Conservation (phyloP, 345 rosid species). For the Brassica cretica region DNA sequence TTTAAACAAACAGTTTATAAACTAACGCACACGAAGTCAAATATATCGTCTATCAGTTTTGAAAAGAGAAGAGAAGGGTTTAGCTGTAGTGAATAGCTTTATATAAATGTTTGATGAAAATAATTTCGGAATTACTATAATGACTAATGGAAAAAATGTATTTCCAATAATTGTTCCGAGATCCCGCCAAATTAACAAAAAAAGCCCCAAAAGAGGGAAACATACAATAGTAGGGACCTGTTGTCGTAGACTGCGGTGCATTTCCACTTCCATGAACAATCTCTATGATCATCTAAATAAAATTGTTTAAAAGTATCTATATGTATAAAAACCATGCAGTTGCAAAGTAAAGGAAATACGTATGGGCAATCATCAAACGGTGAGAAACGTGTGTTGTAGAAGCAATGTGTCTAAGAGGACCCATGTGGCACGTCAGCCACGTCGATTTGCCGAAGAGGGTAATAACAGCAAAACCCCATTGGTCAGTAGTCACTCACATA, state of each 20-base stretch:
- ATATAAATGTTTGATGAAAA: not conserved
- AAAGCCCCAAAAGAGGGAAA: slow-evolving; percentile 23
- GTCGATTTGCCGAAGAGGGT: slow-evolving; percentile 9
- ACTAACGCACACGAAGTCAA: not conserved
- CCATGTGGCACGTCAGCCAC: slow-evolving; percentile 28
- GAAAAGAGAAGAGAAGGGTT: not conserved
- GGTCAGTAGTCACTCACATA: slow-evolving; percentile 27
- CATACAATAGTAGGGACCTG: slow-evolving; percentile 27
- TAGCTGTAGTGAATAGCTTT: not conserved
- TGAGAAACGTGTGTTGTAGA: slow-evolving; percentile 14
- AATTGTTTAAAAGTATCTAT: not conserved
- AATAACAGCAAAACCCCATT: slow-evolving; percentile 2
- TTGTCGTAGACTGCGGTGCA: slow-evolving; percentile 30
- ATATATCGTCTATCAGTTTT: not conserved
- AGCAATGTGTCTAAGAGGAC: slow-evolving; percentile 15
- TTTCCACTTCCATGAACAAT: slow-evolving; percentile 30
- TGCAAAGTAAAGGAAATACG: slow-evolving; percentile 1
- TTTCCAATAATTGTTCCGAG: slow-evolving; percentile 13
- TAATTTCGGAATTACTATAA: not conserved
- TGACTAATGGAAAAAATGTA: not conserved
- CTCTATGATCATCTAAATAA: slow-evolving; percentile 2
- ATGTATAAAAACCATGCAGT: slow-evolving; percentile 14
- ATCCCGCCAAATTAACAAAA: slow-evolving; percentile 29
- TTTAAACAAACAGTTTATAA: not conserved
- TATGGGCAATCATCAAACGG: slow-evolving; percentile 34